phyloP scores from a whole-genome alignment of 2,329 filamentous ascomycete species.

The Venturia aucupariae region DNA sequence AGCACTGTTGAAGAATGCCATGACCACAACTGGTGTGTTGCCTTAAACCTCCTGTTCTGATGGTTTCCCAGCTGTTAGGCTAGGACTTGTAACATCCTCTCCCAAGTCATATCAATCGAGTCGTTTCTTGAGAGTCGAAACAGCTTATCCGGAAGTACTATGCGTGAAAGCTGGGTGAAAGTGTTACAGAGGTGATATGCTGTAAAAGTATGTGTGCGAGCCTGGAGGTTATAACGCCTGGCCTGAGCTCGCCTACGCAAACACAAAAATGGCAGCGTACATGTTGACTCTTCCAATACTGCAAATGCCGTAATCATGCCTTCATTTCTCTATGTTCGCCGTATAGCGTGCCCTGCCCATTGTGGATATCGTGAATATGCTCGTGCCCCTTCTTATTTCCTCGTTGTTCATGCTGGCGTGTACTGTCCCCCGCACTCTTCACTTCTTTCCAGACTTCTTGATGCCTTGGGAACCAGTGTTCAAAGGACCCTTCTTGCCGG shows the following conservation, averaged over 20 bases:
- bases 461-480: conserved; percentile 80
- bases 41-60: too few relatives aligned
- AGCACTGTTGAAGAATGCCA: too few relatives aligned
- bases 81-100: too few relatives aligned
- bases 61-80: too few relatives aligned
- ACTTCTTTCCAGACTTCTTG: conserved; percentile 99
- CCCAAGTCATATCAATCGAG: too few relatives aligned
- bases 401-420: neutral
- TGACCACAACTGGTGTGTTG: too few relatives aligned
- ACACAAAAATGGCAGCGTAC: neutral
- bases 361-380: neutral
- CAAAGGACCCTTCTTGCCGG: conserved; percentile 84
- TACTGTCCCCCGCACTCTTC: conserved; percentile 13
- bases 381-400: neutral
- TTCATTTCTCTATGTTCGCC: neutral
- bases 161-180: too few relatives aligned
- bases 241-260: neutral
- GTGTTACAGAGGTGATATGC: neutral
- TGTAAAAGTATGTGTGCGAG: neutral
- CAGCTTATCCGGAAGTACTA: too few relatives aligned
- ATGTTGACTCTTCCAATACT: neutral
- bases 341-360: neutral
- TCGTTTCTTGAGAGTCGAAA: too few relatives aligned
- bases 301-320: neutral
- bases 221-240: neutral